Evolutionary conservation across 495 filamentous ascomycete genomes (phyloP).

Genomic region (Aspergillus funiculosus): DNA sequence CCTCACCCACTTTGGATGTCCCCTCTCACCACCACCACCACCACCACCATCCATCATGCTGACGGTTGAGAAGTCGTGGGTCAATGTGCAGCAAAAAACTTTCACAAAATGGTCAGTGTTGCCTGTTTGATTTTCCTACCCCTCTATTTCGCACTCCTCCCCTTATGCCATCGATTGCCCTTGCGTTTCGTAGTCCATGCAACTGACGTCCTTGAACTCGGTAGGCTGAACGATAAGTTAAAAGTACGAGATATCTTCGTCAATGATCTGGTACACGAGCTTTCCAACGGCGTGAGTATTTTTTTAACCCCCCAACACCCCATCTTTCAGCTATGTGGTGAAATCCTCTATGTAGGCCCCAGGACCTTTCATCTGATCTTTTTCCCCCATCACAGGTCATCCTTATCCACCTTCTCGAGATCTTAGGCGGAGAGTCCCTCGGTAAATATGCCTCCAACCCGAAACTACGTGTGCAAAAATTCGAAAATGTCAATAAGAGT

Average conservation of each 20-base stretch:
- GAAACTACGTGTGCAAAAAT: conserved; percentile 91
- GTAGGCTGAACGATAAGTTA: conserved; percentile 91
- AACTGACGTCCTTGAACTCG: conserved; percentile 5
- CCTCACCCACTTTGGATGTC: conserved; percentile 36
- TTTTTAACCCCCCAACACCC: not conserved
- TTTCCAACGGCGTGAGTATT: conserved; percentile 81
- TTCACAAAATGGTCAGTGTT: conserved; percentile 86
- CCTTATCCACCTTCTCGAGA: conserved; percentile 94
- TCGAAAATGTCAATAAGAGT: conserved; percentile 96
- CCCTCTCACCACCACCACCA: conserved; percentile 13
- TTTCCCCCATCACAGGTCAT: conserved; percentile 56
- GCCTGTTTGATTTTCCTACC: not conserved
- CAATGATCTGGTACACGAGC: conserved; percentile 77
- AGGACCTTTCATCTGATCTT: not conserved
- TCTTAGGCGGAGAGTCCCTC: conserved; percentile 86
- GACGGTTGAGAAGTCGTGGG: conserved; percentile 80
- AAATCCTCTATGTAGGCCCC: too few relatives aligned
- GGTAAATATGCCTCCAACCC: conserved; percentile 94
- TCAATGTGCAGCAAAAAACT: conserved; percentile 98
- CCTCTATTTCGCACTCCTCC: not conserved
- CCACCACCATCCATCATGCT: conserved; percentile 43
- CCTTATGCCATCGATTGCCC: not conserved
- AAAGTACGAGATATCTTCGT: conserved; percentile 67
- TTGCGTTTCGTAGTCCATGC: not conserved
- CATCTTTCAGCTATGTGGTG: too few relatives aligned